Evolutionary conservation across 441 rosid species (phyloP).

Genomic region (Eruca vesicaria): DNA sequence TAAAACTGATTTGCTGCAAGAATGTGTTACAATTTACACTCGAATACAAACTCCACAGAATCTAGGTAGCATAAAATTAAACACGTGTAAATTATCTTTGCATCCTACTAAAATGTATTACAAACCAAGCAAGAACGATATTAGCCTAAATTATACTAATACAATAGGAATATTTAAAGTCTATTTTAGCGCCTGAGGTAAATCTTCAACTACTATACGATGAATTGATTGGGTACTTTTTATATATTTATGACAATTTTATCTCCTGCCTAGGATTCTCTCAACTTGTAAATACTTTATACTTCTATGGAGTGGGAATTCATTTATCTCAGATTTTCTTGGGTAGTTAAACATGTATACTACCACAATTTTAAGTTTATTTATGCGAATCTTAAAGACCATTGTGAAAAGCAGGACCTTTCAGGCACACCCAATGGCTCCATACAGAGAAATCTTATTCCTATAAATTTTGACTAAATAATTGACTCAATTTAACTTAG

Average conservation of each 20-base stretch:
- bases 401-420: slow-evolving; percentile 34
- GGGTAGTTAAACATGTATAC: slow-evolving; percentile 34
- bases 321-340: slow-evolving; percentile 13
- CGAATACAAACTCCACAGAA: not conserved
- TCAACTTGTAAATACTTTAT: slow-evolving; percentile 21
- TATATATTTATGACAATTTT: not conserved
- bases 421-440: slow-evolving; percentile 30
- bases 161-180: not conserved
- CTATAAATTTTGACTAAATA: not conserved
- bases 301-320: not conserved
- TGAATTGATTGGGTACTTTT: slow-evolving; percentile 5
- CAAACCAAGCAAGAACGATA: not conserved
- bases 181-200: not conserved
- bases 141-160: not conserved
- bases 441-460: slow-evolving; percentile 25
- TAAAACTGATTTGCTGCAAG: not conserved
- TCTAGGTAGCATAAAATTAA: not conserved
- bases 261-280: slow-evolving; percentile 33
- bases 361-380: slow-evolving; percentile 8
- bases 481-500: not conserved
- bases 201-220: slow-evolving; percentile 5
- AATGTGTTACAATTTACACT: not conserved
- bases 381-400: slow-evolving; percentile 14
- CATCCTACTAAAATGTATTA: not conserved
- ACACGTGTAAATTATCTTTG: not conserved